phyloP scores from a whole-genome alignment of 2,329 filamentous ascomycete genomes.

The Pestalotiopsis fici region DNA sequence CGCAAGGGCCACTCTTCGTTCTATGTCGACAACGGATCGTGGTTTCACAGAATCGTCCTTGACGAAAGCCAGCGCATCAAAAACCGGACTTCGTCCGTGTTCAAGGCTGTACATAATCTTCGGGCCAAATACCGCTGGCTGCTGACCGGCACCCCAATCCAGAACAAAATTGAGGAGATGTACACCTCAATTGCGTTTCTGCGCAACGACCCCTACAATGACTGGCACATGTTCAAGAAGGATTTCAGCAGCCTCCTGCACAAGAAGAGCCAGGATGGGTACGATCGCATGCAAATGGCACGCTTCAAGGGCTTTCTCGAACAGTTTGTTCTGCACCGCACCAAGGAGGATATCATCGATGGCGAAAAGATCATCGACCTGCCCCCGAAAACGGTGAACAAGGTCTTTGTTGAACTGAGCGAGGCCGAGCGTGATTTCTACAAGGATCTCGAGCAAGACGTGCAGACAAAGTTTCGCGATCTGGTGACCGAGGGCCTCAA shows the following conservation, averaged over 20 bases:
- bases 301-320: conserved; percentile 76
- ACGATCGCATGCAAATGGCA: conserved; percentile 56
- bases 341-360: conserved; percentile 77
- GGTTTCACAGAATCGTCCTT: conserved; percentile 71
- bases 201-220: conserved; percentile 72
- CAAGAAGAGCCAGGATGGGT: conserved; percentile 23
- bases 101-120: conserved; percentile 61
- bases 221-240: conserved; percentile 62
- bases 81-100: conserved; percentile 65
- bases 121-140: conserved; percentile 68
- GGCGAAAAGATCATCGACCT: conserved; percentile 74
- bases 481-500: conserved; percentile 39
- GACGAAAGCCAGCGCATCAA: conserved; percentile 85
- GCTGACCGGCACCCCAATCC: conserved; percentile 83
- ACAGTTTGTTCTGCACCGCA: conserved; percentile 79
- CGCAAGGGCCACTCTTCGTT: conserved; percentile 44
- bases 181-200: conserved; percentile 79
- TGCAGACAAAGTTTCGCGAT: conserved; percentile 24
- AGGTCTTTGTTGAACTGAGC: conserved; percentile 65
- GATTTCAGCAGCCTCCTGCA: conserved; percentile 50
- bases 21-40: conserved; percentile 60
- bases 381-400: conserved; percentile 63
- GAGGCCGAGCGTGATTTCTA: conserved; percentile 69
- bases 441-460: conserved; percentile 45
- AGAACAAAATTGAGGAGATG: conserved; percentile 80